Evolutionary conservation across 331 rosid genomes (phyloP), one percentile per base, ranked within the genome.

Genomic region (Stylosanthes scabra): DNA sequence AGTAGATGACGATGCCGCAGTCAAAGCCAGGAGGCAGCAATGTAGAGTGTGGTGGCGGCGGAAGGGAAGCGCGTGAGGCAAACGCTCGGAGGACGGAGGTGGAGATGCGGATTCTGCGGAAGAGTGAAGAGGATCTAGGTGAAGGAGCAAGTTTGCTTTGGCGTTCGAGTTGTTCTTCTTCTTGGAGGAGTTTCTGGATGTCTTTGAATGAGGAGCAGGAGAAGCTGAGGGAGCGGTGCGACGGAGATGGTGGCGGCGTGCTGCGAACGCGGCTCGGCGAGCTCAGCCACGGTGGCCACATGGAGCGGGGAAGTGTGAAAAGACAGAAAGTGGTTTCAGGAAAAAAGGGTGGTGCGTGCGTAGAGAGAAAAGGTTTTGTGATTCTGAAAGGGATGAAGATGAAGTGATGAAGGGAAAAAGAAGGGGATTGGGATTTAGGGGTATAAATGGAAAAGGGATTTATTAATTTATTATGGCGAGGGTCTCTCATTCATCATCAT

Each of bases 151-250:
- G 72, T 16, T 37, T 64, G 50, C 78, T 34, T 34, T 6, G 6
- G 39, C 39, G 71, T 14, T 83, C 58, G 64, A 86, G 69, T 65
- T 77, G 77, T 9, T 42, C 11, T 42, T 42, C 46, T 3, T 84
- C 88, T 37, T 81, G 77, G 63, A 84, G 74, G 59, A 93, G 80
- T 68, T 71, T 65, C 34, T 84, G 93, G 20, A 93, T 80, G 79
- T 90, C 97, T 68, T 88, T 93, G 83, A 88, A 90, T 66, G 98
- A 88, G 9, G 97, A 90, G 82, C 86, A 84, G 39, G 89, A 86
- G 74, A 93, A 69, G 66, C 55, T 74, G 7, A 50, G 45, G 3
- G 78, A 9, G 14, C 66, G 65, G 3, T 55, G 68, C 9, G 77
- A 12, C 8, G 64, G 74, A 2, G 74, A 51, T 2, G 77, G 79